phyloP scores from a whole-genome alignment of 2,329 filamentous ascomycete genomes.

The Podosphaera fusca region DNA sequence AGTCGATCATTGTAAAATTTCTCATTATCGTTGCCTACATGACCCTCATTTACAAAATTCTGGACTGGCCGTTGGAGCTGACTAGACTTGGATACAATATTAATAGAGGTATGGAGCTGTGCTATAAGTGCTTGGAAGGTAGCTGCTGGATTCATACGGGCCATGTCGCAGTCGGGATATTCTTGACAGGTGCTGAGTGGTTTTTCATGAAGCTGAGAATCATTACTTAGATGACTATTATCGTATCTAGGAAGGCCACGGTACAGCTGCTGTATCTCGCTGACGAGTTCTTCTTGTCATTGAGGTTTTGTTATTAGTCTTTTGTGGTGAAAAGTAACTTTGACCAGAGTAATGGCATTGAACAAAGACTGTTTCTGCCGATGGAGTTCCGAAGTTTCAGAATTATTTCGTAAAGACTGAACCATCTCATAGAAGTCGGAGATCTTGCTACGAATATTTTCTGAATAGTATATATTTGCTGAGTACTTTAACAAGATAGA shows the following conservation, averaged over 20 bases:
- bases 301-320: background rate
- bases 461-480: background rate
- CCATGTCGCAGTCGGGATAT: background rate
- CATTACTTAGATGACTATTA: background rate
- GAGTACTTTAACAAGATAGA: background rate
- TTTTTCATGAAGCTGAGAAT: background rate
- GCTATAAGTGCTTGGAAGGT: background rate
- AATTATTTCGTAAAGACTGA: background rate
- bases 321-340: background rate
- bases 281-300: background rate
- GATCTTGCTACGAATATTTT: background rate
- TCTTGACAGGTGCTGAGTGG: background rate
- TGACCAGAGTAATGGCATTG: background rate
- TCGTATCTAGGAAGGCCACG: background rate
- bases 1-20: background rate
- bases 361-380: background rate
- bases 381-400: background rate
- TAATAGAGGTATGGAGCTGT: background rate
- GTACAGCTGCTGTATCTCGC: background rate
- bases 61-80: background rate
- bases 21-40: background rate
- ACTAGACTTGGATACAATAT: background rate
- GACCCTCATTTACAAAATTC: background rate
- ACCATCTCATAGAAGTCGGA: background rate
- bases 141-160: background rate